Evolutionary conservation across 306 rosid genomes (phyloP).

Genomic region (Myrica gale): DNA sequence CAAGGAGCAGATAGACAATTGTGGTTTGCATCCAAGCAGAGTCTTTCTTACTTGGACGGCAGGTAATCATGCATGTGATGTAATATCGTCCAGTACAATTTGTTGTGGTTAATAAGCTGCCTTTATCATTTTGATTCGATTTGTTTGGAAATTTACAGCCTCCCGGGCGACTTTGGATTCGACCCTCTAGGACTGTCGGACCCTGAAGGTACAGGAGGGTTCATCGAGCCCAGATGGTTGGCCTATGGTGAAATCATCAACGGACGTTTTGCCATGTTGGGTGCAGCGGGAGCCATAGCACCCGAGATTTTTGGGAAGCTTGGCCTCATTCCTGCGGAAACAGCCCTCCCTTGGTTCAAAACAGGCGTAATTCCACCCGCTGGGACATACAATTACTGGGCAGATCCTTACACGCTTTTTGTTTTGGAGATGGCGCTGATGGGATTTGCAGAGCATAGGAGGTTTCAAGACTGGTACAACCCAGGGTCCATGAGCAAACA

Average conservation of each 20-base stretch:
- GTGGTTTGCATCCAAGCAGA: constrained; percentile 99
- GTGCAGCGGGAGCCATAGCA: constrained; percentile 80
- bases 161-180: constrained; percentile 95
- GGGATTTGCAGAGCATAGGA: constrained; percentile 96
- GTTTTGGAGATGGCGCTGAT: constrained; percentile 72
- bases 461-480: constrained; percentile 83
- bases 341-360: constrained; percentile 95
- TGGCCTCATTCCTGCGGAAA: constrained; percentile 76
- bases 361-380: constrained; percentile 94
- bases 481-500: constrained; percentile 90
- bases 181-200: constrained; percentile 96
- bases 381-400: constrained; percentile 91
- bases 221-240: constrained; percentile 90
- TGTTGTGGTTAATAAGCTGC: not conserved
- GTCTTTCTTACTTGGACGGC: constrained; percentile 96
- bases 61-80: constrained; percentile 45
- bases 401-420: constrained; percentile 84
- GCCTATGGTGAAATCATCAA: constrained; percentile 93
- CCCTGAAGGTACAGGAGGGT: constrained; percentile 97
- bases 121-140: not conserved
- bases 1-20: constrained; percentile 82
- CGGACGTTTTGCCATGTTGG: constrained; percentile 86
- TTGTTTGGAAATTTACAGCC: constrained; percentile 34
- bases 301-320: constrained; percentile 75
- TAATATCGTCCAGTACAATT: not conserved